phyloP scores from a whole-genome alignment of 2,329 filamentous ascomycete species.

The Penicillium sp. region DNA sequence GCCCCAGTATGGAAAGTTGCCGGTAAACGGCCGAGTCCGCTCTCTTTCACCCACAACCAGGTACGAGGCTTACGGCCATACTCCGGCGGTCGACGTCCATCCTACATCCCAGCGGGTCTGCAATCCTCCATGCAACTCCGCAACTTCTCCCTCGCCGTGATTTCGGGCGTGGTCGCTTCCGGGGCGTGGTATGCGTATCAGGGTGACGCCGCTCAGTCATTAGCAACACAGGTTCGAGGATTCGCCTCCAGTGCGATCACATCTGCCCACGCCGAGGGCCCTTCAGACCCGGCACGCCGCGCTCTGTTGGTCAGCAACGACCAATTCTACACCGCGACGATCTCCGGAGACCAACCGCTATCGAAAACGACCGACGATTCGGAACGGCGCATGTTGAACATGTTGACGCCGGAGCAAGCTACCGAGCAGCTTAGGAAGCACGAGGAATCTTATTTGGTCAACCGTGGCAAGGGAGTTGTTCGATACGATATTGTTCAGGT shows the following conservation, averaged over 20 bases:
- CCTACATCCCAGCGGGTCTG: conserved; percentile 35
- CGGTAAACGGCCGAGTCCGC: conserved; percentile 35
- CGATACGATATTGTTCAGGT: conserved; percentile 94
- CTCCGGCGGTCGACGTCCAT: conserved; percentile 36
- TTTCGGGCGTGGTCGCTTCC: conserved; percentile 49
- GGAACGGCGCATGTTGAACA: conserved; percentile 85
- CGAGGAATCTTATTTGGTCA: conserved; percentile 89
- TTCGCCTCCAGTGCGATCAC: conserved; percentile 26
- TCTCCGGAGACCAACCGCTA: conserved; percentile 81
- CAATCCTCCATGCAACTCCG: conserved; percentile 52
- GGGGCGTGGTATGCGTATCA: conserved; percentile 53
- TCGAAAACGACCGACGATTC: conserved; percentile 85
- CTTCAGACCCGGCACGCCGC: conserved; percentile 57
- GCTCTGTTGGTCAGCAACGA: conserved; percentile 88
- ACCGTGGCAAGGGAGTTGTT: conserved; percentile 84
- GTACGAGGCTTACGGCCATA: conserved; percentile 37
- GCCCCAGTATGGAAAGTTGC: conserved; percentile 45
- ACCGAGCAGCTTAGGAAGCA: conserved; percentile 84
- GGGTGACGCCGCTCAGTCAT: conserved; percentile 32
- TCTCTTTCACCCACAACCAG: conserved; percentile 40
- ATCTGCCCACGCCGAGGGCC: conserved; percentile 37
- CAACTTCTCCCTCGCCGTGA: conserved; percentile 49
- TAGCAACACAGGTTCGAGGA: conserved; percentile 23
- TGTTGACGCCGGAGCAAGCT: conserved; percentile 93
- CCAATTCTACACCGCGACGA: conserved; percentile 82